phyloP scores from a whole-genome alignment of 2,329 filamentous ascomycete genomes.

The Neopestalotiopsis sp. region DNA sequence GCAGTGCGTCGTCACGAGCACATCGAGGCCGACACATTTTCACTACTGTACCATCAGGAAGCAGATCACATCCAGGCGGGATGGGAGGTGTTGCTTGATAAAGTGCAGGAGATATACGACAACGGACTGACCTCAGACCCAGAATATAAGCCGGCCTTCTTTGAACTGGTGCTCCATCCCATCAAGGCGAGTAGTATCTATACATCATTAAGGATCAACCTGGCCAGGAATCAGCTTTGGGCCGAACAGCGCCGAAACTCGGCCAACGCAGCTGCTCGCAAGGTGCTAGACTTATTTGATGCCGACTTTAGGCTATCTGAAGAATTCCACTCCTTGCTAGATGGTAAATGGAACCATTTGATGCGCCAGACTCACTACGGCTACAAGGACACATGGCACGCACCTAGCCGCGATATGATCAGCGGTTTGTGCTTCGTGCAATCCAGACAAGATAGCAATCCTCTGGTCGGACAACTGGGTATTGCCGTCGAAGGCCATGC shows the following conservation, averaged over 20 bases:
- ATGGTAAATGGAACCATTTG: conserved; percentile 5
- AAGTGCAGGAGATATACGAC: neutral
- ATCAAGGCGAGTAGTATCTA: conserved; percentile 4
- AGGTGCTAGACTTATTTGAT: neutral
- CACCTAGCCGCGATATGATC: conserved; percentile 60
- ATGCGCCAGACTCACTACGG: conserved; percentile 4
- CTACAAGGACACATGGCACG: conserved; percentile 54
- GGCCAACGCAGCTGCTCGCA: neutral
- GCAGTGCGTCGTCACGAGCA: neutral
- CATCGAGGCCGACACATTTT: conserved; percentile 20
- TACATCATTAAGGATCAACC: neutral
- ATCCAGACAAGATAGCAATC: conserved; percentile 49
- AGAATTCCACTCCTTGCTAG: neutral
- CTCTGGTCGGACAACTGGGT: conserved; percentile 59
- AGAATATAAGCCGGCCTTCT: conserved; percentile 6
- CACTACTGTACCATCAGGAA: neutral
- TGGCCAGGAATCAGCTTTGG: conserved; percentile 1
- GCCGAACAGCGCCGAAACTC: conserved; percentile 2
- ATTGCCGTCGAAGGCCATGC: conserved; percentile 54
- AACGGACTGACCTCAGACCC: neutral
- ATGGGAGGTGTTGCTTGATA: neutral
- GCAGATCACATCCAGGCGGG: neutral
- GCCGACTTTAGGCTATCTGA: conserved; percentile 1
- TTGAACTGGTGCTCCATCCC: conserved; percentile 1
- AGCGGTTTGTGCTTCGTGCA: conserved; percentile 59